Percentiles rank a stretch among this genome's conserved stretches.
Conservation (phyloP, 2,329 filamentous ascomycete species). For the Oidium heveae region DNA sequence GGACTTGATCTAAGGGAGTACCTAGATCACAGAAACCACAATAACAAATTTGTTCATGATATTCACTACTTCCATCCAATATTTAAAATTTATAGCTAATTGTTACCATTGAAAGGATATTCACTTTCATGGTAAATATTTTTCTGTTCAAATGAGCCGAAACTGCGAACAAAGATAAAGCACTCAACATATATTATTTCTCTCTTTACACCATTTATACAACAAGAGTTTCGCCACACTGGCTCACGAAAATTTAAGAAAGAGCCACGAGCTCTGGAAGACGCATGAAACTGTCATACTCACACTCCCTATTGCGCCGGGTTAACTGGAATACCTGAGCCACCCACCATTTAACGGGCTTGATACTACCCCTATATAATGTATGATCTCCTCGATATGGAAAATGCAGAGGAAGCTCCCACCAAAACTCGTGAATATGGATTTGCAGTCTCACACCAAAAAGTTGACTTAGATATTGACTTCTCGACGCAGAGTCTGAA, state of each 20-base stretch:
- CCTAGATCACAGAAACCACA: too few species aligned
- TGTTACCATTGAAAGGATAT: too few species aligned
- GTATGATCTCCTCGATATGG: constrained; percentile 10
- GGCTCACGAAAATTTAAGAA: background rate
- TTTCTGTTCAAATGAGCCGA: too few species aligned
- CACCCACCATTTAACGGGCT: background rate
- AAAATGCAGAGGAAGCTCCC: constrained; percentile 1
- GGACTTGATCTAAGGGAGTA: too few species aligned
- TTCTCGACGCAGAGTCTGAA: constrained; percentile 50
- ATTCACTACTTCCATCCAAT: too few species aligned
- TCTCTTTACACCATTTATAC: too few species aligned
- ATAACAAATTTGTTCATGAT: too few species aligned
- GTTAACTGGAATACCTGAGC: constrained; percentile 6
- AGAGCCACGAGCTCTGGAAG: constrained; percentile 4
- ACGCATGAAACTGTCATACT: constrained; percentile 9
- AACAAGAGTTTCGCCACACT: background rate
- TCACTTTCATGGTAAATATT: too few species aligned
- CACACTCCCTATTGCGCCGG: constrained; percentile 6
- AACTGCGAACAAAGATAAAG: too few species aligned
- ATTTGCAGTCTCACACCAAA: constrained; percentile 49
- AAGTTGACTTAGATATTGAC: constrained; percentile 72
- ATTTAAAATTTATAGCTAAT: too few species aligned
- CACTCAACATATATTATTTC: too few species aligned
- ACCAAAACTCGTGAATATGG: constrained; percentile 8
- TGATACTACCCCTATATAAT: constrained; percentile 2